These are phyloP conservation scores for Leucosporidium yakuticum DNA, from an alignment of 768 basidiomycete genomes.

Conservation along the genomic window DNA sequence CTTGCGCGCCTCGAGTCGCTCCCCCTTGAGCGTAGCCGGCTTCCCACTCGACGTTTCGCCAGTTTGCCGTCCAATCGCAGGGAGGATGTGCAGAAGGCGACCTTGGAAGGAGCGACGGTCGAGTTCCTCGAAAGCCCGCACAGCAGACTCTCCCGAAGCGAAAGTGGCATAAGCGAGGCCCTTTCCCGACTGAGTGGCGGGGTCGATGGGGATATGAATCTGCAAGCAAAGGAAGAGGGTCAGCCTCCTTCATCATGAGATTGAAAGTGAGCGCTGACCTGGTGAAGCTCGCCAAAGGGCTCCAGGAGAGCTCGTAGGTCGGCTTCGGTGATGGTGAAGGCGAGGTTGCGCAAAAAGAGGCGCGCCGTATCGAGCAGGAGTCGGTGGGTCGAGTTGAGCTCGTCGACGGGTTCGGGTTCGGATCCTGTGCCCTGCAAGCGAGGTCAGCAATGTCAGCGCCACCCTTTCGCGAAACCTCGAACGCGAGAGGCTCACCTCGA, in stretches of 20 bases:
- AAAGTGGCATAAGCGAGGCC: slow-evolving; percentile 62
- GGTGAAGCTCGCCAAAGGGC: slow-evolving; percentile 64
- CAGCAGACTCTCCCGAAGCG: slow-evolving; percentile 48
- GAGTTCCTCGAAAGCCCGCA: slow-evolving; percentile 67
- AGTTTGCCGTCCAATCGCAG: slow-evolving; percentile 54
- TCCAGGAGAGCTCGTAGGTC: slow-evolving; percentile 64
- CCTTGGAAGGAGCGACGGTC: slow-evolving; percentile 87
- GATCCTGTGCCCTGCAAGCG: too few species aligned
- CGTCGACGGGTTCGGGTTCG: not conserved
- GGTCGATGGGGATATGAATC: slow-evolving; percentile 58
- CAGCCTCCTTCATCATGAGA: not conserved
- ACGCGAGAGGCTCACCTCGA: not conserved
- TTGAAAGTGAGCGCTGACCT: slow-evolving; percentile 53
- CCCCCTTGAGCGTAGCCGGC: slow-evolving; percentile 55
- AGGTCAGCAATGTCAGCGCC: not conserved
- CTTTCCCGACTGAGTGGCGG: slow-evolving; percentile 50
- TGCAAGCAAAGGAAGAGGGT: slow-evolving; percentile 31
- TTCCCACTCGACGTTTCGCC: slow-evolving; percentile 46
- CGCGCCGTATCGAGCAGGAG: slow-evolving; percentile 43
- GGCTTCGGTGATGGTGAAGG: slow-evolving; percentile 69
- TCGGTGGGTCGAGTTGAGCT: not conserved
- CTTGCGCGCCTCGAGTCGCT: slow-evolving; percentile 57
- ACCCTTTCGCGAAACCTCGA: too few species aligned
- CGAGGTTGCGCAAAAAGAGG: slow-evolving; percentile 92
- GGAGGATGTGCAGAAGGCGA: slow-evolving; percentile 79